These are phyloP conservation scores for Aspergillus transmontanensis DNA, from an alignment of 2,329 filamentous ascomycete genomes.

Conservation along the genomic window DNA sequence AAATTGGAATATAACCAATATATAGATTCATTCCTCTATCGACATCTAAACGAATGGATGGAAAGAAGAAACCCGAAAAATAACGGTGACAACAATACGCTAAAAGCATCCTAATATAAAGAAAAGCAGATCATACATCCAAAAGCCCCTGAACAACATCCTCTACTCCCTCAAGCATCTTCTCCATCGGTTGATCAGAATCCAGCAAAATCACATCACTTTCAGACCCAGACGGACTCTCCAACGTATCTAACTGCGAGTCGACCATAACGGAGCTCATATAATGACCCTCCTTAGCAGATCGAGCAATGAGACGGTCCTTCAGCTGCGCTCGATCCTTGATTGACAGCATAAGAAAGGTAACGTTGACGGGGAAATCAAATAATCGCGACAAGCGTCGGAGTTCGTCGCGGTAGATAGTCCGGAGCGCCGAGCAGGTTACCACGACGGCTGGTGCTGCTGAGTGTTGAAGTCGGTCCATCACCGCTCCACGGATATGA, in stretches of 20 bases:
- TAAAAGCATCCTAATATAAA: background rate
- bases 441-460: constrained; percentile 45
- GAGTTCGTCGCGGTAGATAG: constrained; percentile 58
- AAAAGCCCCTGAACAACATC: background rate
- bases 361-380: constrained; percentile 28
- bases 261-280: constrained; percentile 58
- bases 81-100: background rate
- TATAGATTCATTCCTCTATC: background rate
- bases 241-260: constrained; percentile 54
- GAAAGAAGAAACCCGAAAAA: background rate
- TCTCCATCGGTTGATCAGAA: constrained; percentile 9
- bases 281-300: constrained; percentile 48
- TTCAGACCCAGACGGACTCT: constrained; percentile 48
- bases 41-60: background rate
- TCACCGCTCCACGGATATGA: constrained; percentile 24
- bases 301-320: constrained; percentile 47
- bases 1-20: background rate
- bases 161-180: constrained; percentile 10
- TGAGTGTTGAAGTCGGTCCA: constrained; percentile 20
- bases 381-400: constrained; percentile 35
- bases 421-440: constrained; percentile 57
- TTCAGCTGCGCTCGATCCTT: constrained; percentile 40
- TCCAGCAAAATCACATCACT: constrained; percentile 27
- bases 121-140: background rate
- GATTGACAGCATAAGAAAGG: constrained; percentile 42